Evolutionary conservation across 768 basidiomycete genomes (phyloP).

Genomic region (Tephrocybe rancida): DNA sequence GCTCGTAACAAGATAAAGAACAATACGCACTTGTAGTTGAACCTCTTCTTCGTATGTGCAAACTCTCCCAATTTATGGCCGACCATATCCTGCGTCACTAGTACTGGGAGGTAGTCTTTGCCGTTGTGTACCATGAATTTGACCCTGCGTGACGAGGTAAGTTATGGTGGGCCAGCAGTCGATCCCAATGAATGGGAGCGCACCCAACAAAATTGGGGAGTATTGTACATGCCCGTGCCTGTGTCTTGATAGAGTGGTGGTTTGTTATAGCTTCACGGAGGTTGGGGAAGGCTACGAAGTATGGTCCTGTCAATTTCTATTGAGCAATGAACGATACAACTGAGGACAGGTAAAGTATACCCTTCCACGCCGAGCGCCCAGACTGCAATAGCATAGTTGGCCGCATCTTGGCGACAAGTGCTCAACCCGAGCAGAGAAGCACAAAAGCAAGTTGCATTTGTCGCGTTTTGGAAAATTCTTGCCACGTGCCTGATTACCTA

Average conservation of each 20-base stretch:
- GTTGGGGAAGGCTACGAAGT: conserved; percentile 91
- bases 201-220: conserved; percentile 96
- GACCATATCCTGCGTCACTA: conserved; percentile 96
- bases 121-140: conserved; percentile 96
- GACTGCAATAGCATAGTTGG: conserved; percentile 62
- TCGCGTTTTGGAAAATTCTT: neutral
- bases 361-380: conserved; percentile 87
- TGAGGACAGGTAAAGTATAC: conserved; percentile 21
- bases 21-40: conserved; percentile 76
- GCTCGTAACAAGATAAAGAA: neutral
- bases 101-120: conserved; percentile 83
- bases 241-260: conserved; percentile 86
- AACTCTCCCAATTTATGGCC: conserved; percentile 98
- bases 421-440: neutral
- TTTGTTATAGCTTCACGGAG: conserved; percentile 78
- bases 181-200: conserved; percentile 23
- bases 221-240: conserved; percentile 89
- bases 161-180: neutral
- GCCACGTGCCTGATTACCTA: conserved; percentile 5
- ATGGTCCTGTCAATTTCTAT: conserved; percentile 67
- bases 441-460: neutral
- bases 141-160: conserved; percentile 46
- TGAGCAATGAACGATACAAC: neutral
- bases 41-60: conserved; percentile 84
- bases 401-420: conserved; percentile 46